These are phyloP conservation scores for Xylariaceae sp. DNA, from an alignment of 2,329 filamentous ascomycete species.

Conservation along the genomic window DNA sequence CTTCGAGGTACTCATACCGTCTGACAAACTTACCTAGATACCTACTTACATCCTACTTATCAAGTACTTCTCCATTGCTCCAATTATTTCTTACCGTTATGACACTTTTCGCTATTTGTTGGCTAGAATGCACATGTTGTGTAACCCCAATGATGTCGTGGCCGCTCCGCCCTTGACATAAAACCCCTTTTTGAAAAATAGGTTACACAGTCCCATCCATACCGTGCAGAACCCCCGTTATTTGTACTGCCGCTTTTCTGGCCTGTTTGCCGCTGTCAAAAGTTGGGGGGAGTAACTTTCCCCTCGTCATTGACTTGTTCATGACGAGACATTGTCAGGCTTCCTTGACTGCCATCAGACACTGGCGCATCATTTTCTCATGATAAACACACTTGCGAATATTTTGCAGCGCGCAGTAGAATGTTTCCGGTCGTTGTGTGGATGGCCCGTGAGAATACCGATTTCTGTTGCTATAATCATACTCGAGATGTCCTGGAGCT, in stretches of 20 bases:
- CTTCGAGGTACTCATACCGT: too few species aligned
- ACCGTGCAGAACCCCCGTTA: background rate
- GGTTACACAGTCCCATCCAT: background rate
- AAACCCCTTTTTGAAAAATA: background rate
- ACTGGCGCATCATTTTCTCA: background rate
- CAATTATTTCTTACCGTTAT: too few species aligned
- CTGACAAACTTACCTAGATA: too few species aligned
- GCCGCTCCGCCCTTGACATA: background rate
- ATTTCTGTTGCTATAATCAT: background rate
- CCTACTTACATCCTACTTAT: too few species aligned
- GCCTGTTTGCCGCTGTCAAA: background rate
- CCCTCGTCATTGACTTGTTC: too few species aligned
- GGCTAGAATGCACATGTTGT: background rate
- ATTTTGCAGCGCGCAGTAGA: background rate
- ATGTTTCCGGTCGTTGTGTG: background rate
- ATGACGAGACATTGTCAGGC: background rate
- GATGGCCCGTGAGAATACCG: background rate
- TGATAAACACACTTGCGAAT: background rate
- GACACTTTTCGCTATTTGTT: too few species aligned
- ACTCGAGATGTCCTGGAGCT: too few species aligned
- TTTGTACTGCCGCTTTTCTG: background rate
- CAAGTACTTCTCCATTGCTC: too few species aligned
- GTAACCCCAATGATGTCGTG: background rate
- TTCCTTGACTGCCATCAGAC: background rate
- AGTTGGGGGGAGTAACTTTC: background rate